Conservation (phyloP, 225 moss, liverwort and hornwort species). For the Physcomitrium patens region DNA sequence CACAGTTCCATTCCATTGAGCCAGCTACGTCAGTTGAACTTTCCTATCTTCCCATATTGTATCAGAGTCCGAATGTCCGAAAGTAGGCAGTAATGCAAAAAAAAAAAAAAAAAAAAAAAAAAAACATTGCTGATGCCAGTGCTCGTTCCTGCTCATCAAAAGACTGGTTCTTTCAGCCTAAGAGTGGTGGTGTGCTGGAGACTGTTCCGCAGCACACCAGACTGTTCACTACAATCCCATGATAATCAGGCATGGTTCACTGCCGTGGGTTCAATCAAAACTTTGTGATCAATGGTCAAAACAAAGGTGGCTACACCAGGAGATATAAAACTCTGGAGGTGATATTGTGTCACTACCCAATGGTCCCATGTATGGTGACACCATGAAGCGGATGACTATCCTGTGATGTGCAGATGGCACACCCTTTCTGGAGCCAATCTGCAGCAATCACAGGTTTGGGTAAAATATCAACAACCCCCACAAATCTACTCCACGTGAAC, state of each 20-base stretch:
- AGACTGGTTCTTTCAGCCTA: neutral
- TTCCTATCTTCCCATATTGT: neutral
- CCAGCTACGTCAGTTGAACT: neutral
- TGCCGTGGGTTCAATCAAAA: conserved; percentile 1
- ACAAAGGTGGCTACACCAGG: neutral
- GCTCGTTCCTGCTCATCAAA: conserved; percentile 6
- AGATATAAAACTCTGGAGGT: neutral
- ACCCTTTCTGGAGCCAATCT: conserved; percentile 10
- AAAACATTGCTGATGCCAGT: neutral
- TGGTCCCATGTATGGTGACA: no score
- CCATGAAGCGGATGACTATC: neutral
- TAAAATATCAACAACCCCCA: neutral
- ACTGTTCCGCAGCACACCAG: neutral
- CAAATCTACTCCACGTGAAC: neutral
- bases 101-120: no score
- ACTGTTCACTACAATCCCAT: neutral
- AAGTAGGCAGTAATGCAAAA: neutral
- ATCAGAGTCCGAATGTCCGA: no score
- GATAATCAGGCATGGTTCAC: neutral
- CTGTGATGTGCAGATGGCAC: conserved; percentile 30
- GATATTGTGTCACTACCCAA: neutral
- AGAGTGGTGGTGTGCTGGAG: neutral
- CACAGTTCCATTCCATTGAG: conserved; percentile 16
- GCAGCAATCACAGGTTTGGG: no score
- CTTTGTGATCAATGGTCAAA: conserved; percentile 4